phyloP scores from a whole-genome alignment of 2,329 filamentous ascomycete species.

The Paecilomyces formosus region DNA sequence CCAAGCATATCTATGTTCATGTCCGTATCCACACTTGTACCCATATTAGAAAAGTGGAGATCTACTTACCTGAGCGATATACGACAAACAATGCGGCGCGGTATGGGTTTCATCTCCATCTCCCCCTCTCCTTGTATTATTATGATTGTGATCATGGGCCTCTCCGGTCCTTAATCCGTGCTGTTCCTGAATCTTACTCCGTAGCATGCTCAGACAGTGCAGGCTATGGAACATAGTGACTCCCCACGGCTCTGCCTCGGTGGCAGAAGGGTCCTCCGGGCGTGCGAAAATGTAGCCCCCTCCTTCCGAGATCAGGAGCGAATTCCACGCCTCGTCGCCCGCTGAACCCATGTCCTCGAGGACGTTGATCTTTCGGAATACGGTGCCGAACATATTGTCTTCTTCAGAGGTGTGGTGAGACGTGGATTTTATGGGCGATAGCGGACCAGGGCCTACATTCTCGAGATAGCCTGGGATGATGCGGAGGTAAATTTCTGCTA shows the following conservation, averaged over 20 bases:
- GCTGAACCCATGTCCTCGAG: constrained; percentile 2
- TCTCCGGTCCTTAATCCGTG: background rate
- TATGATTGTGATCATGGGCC: background rate
- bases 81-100: constrained; percentile 6
- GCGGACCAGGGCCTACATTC: background rate
- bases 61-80: constrained; percentile 6
- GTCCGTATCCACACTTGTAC: background rate
- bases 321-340: constrained; percentile 2
- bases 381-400: background rate
- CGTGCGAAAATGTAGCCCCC: constrained; percentile 1
- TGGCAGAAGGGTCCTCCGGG: background rate
- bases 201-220: constrained; percentile 5
- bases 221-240: constrained; percentile 6
- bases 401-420: background rate
- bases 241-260: constrained; percentile 3
- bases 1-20: background rate
- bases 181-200: constrained; percentile 1
- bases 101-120: constrained; percentile 1
- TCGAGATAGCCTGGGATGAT: background rate
- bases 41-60: background rate
- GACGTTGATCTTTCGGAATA: background rate
- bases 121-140: background rate
- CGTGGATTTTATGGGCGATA: background rate
- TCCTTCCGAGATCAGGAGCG: background rate
- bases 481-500: background rate